Base-by-base conservation (phyloP, 768 basidiomycete genomes). In the Leccinum arenicola region DNA sequence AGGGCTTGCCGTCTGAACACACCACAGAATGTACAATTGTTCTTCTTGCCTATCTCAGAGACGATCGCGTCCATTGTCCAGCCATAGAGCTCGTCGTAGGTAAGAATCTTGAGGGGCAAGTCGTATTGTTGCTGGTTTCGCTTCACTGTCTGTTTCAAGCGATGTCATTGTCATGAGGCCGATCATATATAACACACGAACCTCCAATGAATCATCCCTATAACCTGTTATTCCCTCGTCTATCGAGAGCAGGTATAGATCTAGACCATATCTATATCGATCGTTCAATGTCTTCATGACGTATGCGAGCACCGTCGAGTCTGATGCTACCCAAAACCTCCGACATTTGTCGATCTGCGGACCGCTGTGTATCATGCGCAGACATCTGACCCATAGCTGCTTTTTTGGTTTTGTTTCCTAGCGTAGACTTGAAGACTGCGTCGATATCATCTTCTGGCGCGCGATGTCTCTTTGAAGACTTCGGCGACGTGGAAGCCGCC, bases 61-160 rank as follows among this genome's bases (percentile, higher is more conserved):
- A 99, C 97, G 57, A 99, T 92, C 15, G 85, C 82, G 66, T 99
- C 97, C 97, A 99, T 99, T 2, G 96, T 98, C 96, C 97, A 98
- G 17, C 97, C 97, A 66, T 98, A 99, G 6, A 98, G 82, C 67
- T 98, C 95, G 61, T 93, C 87, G 63, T 99, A 99, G 2, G 92
- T 93, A 25, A 98, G 80, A 57, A 99, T 98, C 77, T 96, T 97
- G 40, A 99, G 83, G 0, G 96, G 95, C 74, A 98, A 88, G 50
- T 87, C 82, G 70, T 99, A 98, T 74, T 99, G 95, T 59, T 89
- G 81, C 66, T 97, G 93, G 73, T 99, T 99, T 45, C 95, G 84
- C 74, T 98, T 98, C 48, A 99, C 97, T 0, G 97, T 98, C 95
- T 98, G 72, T 33, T 54, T 49, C 7, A 38, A 52, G 19, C 23